Evolutionary conservation across 1,284 basidiomycete genomes (phyloP), one percentile per base, ranked within the genome.

Genomic region (Marasmius fiardii): DNA sequence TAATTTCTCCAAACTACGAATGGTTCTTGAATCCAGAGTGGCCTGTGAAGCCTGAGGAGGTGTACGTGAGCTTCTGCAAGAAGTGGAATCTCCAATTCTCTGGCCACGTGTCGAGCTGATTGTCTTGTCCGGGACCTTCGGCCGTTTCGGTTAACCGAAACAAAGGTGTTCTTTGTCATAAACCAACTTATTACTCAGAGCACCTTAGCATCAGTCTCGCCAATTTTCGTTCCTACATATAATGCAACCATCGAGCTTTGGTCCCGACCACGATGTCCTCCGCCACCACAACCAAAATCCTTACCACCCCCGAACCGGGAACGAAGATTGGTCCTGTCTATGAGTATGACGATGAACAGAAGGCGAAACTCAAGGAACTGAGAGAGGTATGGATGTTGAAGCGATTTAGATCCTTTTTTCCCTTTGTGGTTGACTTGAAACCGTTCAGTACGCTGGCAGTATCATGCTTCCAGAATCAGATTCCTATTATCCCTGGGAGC

Each of bases 401-500:
- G 45, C 31, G 33, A 33, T 24, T 23, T 37, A 37, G 26, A 59
- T 26, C 55, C 51, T 24, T 48, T 34, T 51, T 37, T 20, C 54
- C 21, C 24, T 28, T 14, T 21, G 21, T 37, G 35, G 39, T 26
- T 53, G 3, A 48, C 34, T 16, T 24, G 44, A 43, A n/a, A 26
- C 50, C 55, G 31, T 48, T 28, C 62, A 93, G 91, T 89, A 90
- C 64, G 82, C 88, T 26, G 64, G 80, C 35, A 77, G 80, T 8
- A 69, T 89, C 24, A 64, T 80, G 12, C 76, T 93, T 2, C 86
- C 90, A 1, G 67, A 78, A 43, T 75, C 78, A 11, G 88, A 93
- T 65, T 71, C 83, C 8, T 93, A 93, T 66, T 67, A 85, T 61
- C 72, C 75, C 48, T 92, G 89, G 88, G 92, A 93, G 70, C 69